phyloP scores from a whole-genome alignment of 257 asterid species.

The Paraleonurus japonicus region DNA sequence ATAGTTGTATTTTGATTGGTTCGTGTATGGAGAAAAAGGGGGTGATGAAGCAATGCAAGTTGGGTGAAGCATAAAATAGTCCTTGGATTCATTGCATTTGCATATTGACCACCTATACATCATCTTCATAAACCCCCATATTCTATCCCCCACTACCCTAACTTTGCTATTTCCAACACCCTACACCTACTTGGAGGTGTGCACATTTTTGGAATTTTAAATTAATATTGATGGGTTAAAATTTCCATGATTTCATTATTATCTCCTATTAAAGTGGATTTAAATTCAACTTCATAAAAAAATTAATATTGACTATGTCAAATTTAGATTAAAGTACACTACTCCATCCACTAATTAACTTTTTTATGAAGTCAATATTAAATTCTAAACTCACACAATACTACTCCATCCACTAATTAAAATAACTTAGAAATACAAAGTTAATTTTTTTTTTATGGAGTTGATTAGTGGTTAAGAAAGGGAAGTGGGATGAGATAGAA shows the following conservation, averaged over 20 bases:
- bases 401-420: no score
- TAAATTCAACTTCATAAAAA: not conserved
- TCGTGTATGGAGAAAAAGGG: not conserved
- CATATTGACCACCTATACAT: no score
- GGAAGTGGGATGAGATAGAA: no score
- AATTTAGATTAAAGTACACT: no score
- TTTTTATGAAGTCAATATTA: no score
- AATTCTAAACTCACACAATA: no score
- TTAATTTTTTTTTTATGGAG: no score
- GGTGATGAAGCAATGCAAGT: not conserved
- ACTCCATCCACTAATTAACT: no score
- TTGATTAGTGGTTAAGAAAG: no score
- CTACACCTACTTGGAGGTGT: not conserved
- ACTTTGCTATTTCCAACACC: slow-evolving; percentile 28
- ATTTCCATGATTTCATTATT: not conserved
- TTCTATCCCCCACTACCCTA: slow-evolving; percentile 4
- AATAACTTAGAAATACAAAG: no score
- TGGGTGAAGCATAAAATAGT: not conserved
- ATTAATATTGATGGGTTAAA: not conserved
- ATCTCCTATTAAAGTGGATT: not conserved
- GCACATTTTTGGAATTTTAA: slow-evolving; percentile 4
- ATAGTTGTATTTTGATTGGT: slow-evolving; percentile 20
- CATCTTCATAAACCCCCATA: not conserved
- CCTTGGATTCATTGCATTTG: slow-evolving; percentile 32
- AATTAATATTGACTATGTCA: not conserved